Evolutionary conservation across 2,329 filamentous ascomycete genomes (phyloP), one percentile per base, ranked within the genome.

Genomic region (Fusarium sp.): DNA sequence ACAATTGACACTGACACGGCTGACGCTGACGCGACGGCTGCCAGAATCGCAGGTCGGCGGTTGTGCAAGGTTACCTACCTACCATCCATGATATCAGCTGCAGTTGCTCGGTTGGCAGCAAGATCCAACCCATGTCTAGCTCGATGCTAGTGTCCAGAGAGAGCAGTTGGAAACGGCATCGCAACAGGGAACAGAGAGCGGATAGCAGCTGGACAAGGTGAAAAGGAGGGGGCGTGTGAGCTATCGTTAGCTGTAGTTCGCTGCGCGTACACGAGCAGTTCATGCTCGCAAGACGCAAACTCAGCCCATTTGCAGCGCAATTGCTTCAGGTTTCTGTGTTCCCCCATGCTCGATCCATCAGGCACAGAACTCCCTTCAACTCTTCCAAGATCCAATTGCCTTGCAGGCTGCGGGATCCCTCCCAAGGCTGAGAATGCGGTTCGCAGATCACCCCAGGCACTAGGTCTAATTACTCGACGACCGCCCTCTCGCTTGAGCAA

Each of bases 71-170:
- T 74, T 62, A 70, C 69, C 61, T 31, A 29, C 27, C 27, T 31
- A 56, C 50, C 16, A 69, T 74, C 62, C 69, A 66, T 70, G 47
- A 52, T 52, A 31, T 27, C 31, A 57, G 63, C 67, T 63, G 62
- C 50, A 67, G 65, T 63, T 70, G 62, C 69, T 74, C 72, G 72
- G 72, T 68, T 73, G 74, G 69, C 63, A 74, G 72, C 69, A 73
- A 74, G 72, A 74, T 74, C 72, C 59, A 70, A 73, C 65, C 72
- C 72, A 62, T 75, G 69, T 70, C 63, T 74, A 74, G 72, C 60
- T 61, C 69, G 72, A 74, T 74, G 69, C 72, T 74, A 74, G 72
- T 75, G 69, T 70, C 66, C 66, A 73, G 35, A 75, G 63, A 63
- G 69, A 73, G 72, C 58, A 74, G 71, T 63, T 74, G 66, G 60